phyloP scores from a whole-genome alignment of 1,284 basidiomycete species.

The Fomitiporia mediterranea region DNA sequence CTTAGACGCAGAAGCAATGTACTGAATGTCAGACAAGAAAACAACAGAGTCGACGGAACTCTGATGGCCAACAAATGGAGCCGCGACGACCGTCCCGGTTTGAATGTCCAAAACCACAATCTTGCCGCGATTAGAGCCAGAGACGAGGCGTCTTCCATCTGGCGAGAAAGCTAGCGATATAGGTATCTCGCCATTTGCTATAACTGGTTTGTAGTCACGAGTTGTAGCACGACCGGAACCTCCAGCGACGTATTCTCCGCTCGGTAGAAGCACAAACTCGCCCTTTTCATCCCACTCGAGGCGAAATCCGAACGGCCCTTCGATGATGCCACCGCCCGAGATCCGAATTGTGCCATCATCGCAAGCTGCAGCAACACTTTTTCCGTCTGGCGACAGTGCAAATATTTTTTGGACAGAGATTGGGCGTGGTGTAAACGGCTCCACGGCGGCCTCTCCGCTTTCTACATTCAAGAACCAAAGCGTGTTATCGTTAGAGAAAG shows the following conservation, averaged over 20 bases:
- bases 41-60: conserved; percentile 39
- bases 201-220: no score
- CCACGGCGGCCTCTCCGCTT: background rate
- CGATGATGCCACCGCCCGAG: conserved; percentile 7
- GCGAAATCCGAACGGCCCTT: background rate
- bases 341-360: conserved; percentile 19
- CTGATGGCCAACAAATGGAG: conserved; percentile 31
- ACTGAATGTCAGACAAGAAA: conserved; percentile 33
- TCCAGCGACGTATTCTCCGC: no score
- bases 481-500: conserved; percentile 12
- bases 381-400: conserved; percentile 17
- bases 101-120: background rate
- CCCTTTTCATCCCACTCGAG: no score
- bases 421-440: conserved; percentile 12
- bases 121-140: conserved; percentile 1
- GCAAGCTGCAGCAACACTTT: conserved; percentile 10
- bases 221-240: no score
- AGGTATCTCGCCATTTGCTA: no score
- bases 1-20: conserved; percentile 16
- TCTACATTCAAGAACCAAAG: conserved; percentile 15
- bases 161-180: conserved; percentile 1
- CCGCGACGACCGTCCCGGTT: conserved; percentile 28
- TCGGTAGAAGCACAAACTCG: no score
- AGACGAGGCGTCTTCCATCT: conserved; percentile 10
- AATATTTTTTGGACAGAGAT: conserved; percentile 7